A percentile compares a stretch with the other conserved stretches of the same genome.
Conservation (phyloP, 2,329 filamentous ascomycete species). For the Talaromyces pinophilus region DNA sequence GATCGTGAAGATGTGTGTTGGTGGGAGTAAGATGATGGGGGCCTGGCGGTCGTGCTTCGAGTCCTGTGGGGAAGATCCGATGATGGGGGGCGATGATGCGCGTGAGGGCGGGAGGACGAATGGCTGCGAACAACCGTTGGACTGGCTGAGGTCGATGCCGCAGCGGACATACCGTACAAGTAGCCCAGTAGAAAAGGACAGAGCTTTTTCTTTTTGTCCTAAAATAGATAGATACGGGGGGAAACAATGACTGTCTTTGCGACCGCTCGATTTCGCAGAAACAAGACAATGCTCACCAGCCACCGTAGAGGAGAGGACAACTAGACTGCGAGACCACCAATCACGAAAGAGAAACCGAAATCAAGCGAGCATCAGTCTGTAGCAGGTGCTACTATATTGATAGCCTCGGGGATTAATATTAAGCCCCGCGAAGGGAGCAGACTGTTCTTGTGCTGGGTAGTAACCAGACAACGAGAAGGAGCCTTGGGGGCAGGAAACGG, state of each 20-base stretch:
- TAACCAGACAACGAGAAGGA: neutral
- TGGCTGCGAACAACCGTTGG: constrained; percentile 53
- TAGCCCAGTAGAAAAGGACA: neutral
- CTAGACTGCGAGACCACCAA: neutral
- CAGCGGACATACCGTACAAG: constrained; percentile 43
- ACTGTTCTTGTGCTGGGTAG: constrained; percentile 1
- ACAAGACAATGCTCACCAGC: constrained; percentile 2
- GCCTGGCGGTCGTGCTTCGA: constrained; percentile 48
- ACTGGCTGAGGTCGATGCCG: constrained; percentile 48
- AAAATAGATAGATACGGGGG: neutral
- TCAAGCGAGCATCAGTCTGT: neutral
- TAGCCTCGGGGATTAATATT: neutral
- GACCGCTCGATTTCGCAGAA: neutral
- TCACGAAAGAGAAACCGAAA: neutral
- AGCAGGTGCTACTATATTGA: neutral
- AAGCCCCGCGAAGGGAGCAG: constrained; percentile 5
- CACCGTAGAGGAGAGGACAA: constrained; percentile 1
- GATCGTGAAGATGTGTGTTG: constrained; percentile 43
- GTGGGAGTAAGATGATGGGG: constrained; percentile 34
- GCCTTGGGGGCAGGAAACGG: neutral
- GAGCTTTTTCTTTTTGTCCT: neutral
- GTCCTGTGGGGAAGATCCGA: constrained; percentile 50
- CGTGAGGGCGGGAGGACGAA: constrained; percentile 50
- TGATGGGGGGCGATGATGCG: constrained; percentile 41
- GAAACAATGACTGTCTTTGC: neutral